These are phyloP conservation scores for Kazachstania sp. DNA, from an alignment of 1,139 yeast genomes.

Conservation along the genomic window DNA sequence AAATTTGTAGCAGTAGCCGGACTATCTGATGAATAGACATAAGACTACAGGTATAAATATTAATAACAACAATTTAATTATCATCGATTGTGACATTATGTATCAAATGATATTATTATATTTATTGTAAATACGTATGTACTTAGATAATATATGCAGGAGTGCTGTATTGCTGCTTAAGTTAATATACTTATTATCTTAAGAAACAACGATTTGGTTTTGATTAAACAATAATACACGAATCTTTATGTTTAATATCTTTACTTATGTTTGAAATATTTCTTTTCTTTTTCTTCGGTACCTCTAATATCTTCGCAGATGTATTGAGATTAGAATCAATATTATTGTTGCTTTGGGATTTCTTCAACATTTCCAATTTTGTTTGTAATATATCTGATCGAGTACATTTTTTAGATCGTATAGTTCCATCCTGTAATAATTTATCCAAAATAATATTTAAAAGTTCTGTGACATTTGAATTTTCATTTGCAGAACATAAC, in stretches of 20 bases:
- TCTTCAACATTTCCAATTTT: neutral
- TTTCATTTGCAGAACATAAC: slow-evolving; percentile 62
- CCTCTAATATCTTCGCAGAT: neutral
- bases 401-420: neutral
- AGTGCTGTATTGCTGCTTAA: neutral
- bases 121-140: no score
- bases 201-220: neutral
- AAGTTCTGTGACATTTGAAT: neutral
- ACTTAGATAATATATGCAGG: neutral
- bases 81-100: no score
- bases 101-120: no score
- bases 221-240: neutral
- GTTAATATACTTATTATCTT: neutral
- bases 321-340: neutral
- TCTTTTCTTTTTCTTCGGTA: neutral
- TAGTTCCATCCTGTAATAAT: neutral
- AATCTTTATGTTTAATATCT: neutral
- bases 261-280: neutral
- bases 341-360: neutral
- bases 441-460: neutral
- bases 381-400: neutral
- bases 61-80: no score
- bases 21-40: no score
- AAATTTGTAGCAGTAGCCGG: no score
- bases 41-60: no score